Evolutionary conservation across 441 rosid genomes (phyloP).

Genomic region (Hura crepitans): DNA sequence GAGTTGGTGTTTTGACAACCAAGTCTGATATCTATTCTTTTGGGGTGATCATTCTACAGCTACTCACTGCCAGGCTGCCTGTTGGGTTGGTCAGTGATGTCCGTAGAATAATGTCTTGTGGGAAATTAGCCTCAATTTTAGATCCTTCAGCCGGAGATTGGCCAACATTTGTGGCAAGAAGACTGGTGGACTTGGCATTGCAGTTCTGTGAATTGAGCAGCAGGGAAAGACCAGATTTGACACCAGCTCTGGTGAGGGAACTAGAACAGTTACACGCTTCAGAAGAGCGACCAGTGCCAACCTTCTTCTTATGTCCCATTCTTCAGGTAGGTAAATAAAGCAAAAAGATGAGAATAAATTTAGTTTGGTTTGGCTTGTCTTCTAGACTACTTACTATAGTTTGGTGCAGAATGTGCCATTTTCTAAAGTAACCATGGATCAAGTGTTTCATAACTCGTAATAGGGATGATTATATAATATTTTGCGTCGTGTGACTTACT

Average conservation of each 20-base stretch:
- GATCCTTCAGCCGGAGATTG: conserved; percentile 72
- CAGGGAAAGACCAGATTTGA: conserved; percentile 51
- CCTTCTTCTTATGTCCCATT: conserved; percentile 70
- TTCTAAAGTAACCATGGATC: background rate
- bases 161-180: conserved; percentile 45
- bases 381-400: background rate
- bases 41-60: conserved; percentile 59
- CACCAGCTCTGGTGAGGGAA: conserved; percentile 58
- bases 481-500: conserved; percentile 13
- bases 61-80: conserved; percentile 59
- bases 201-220: conserved; percentile 52
- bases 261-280: conserved; percentile 47
- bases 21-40: conserved; percentile 59
- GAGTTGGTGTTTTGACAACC: conserved; percentile 52
- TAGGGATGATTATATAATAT: background rate
- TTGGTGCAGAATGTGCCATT: background rate
- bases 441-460: background rate
- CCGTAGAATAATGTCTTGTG: conserved; percentile 40
- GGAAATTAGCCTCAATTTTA: conserved; percentile 41
- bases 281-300: conserved; percentile 56
- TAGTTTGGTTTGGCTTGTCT: background rate
- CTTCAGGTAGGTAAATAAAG: conserved; percentile 40
- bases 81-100: conserved; percentile 48
- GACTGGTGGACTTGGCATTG: conserved; percentile 47
- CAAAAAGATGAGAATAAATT: no score